phyloP scores from a whole-genome alignment of 2,329 filamentous ascomycete genomes.

The Purpureocillium lavendulum region DNA sequence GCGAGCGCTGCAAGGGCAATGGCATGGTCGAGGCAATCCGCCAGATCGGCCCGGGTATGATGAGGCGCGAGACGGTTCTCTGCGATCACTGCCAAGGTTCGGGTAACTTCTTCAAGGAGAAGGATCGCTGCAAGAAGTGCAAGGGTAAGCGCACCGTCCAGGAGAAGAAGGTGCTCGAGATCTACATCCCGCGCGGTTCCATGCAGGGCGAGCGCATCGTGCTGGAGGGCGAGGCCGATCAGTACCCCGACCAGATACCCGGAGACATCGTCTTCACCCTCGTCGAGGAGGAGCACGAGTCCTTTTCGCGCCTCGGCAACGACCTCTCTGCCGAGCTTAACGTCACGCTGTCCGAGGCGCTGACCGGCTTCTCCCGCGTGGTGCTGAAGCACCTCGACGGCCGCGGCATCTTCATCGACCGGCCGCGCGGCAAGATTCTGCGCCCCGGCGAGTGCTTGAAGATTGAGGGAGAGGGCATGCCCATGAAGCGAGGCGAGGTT shows the following conservation, averaged over 20 bases:
- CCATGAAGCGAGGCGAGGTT: slow-evolving; percentile 72
- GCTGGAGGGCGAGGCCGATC: slow-evolving; percentile 88
- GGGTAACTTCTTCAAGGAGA: slow-evolving; percentile 86
- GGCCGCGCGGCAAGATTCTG: slow-evolving; percentile 74
- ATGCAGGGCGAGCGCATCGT: slow-evolving; percentile 84
- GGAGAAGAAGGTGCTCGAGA: slow-evolving; percentile 88
- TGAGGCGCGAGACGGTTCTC: slow-evolving; percentile 68
- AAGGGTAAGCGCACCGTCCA: slow-evolving; percentile 83
- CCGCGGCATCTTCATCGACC: slow-evolving; percentile 73
- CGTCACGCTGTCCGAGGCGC: slow-evolving; percentile 73
- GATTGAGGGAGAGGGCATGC: slow-evolving; percentile 88
- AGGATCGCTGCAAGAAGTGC: slow-evolving; percentile 98
- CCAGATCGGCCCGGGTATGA: slow-evolving; percentile 78
- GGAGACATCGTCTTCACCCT: slow-evolving; percentile 91
- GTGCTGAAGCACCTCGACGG: slow-evolving; percentile 91
- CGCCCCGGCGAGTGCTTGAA: slow-evolving; percentile 80
- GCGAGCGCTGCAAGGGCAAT: slow-evolving; percentile 74
- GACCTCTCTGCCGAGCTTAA: slow-evolving; percentile 78
- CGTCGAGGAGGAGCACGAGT: slow-evolving; percentile 70
- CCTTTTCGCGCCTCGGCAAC: slow-evolving; percentile 74
- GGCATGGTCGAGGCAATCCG: slow-evolving; percentile 71
- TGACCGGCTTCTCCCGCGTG: slow-evolving; percentile 83
- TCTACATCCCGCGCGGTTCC: slow-evolving; percentile 87
- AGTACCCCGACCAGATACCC: slow-evolving; percentile 78
- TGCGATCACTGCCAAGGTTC: slow-evolving; percentile 79